Evolutionary conservation across 2,329 filamentous ascomycete species (phyloP), one percentile per base, ranked within the genome.

Genomic region (Penicillium sp.): DNA sequence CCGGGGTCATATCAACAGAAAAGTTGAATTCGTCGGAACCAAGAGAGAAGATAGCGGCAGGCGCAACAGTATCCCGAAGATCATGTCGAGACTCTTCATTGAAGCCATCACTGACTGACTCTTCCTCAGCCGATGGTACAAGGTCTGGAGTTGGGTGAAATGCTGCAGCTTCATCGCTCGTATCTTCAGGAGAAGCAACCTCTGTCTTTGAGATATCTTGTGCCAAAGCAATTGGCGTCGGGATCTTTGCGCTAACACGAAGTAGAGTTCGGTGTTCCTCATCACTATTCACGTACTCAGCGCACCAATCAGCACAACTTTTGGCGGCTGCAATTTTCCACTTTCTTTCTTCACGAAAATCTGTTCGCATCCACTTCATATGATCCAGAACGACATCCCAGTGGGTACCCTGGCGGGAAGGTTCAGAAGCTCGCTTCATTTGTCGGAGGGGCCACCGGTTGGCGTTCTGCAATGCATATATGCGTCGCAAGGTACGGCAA

Each of bases 331-430:
- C 85, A 69, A 86, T 87, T 76, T 97, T 98, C 92, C 93, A 96
- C 72, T 96, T 96, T 41, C 91, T 82, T 73, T 98, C 95, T 74
- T 97, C 91, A 51, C 90, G 85, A 69, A 97, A 98, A 74, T 99
- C 95, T 1, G 92, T 97, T 50, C 93, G 86, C 91, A 99, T 96
- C 93, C 93, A 98, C 73, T 93, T 96, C 84, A 93, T 91, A 77
- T 99, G 93, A 64, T 92, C 85, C 31, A 99, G 79, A 54, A 98
- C 74, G 52, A 93, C 83, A 75, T 99, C 95, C 84, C 88, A 90
- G 65, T 98, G 93, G 2, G 89, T 87, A 1, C 85, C 83, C 19
- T 88, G 88, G 37, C 91, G 85, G 4, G 85, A 82, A 5, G 93
- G 93, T 73, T 99, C 95, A 1, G 87, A 82, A 39, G 87, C 90